Evolutionary conservation across 176 grass and related monocot species (phyloP).

Genomic region (Chrysopogon serrulatus): DNA sequence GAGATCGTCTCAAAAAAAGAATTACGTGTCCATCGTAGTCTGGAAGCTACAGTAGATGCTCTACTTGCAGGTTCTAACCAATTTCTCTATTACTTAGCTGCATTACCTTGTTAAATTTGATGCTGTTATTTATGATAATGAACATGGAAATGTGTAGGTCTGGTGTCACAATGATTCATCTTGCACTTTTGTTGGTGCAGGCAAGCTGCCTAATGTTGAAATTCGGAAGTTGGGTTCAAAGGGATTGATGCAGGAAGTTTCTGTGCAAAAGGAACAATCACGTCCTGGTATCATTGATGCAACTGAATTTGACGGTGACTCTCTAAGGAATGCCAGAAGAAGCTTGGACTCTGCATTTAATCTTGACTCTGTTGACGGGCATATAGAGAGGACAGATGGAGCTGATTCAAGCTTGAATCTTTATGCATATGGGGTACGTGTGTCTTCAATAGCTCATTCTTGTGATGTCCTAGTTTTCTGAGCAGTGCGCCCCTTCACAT

Average conservation of each 20-base stretch:
- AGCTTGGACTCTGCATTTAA: constrained; percentile 37
- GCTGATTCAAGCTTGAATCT: constrained; percentile 38
- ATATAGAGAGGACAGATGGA: constrained; percentile 46
- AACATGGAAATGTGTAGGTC: background rate
- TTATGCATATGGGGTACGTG: constrained; percentile 86
- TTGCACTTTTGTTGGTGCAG: constrained; percentile 40
- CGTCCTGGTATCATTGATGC: background rate
- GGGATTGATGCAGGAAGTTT: constrained; percentile 25
- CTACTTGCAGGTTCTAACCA: constrained; percentile 71
- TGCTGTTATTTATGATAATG: background rate
- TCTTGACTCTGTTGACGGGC: constrained; percentile 51
- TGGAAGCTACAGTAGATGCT: constrained; percentile 83
- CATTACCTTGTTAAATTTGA: constrained; percentile 10
- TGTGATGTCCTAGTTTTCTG: constrained; percentile 6
- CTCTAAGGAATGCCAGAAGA: constrained; percentile 33
- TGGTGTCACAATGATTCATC: background rate
- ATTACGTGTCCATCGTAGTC: constrained; percentile 56
- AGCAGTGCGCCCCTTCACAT: background rate
- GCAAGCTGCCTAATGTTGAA: constrained; percentile 67
- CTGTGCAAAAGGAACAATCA: constrained; percentile 33
- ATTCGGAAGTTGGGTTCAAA: constrained; percentile 55
- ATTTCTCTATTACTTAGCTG: constrained; percentile 13
- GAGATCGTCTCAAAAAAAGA: constrained; percentile 94
- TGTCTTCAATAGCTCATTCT: constrained; percentile 24
- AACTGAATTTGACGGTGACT: constrained; percentile 5